A percentile compares a stretch with the other conserved stretches of the same genome.
Evolutionary conservation across 495 filamentous ascomycete species (phyloP).

Genomic region (Neurospora terricola): DNA sequence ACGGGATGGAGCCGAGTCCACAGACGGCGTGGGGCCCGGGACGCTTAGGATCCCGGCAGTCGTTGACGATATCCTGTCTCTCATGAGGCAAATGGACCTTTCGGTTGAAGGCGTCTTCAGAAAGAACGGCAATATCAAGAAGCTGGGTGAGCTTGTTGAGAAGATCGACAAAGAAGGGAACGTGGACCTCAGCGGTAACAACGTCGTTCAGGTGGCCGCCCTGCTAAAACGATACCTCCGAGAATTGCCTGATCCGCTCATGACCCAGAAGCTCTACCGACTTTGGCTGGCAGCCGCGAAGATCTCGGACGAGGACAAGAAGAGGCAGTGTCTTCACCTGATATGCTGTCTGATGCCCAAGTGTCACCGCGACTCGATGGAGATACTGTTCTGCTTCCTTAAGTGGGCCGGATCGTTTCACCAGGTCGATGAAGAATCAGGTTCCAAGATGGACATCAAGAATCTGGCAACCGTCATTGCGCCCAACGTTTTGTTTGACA

Average conservation of each 20-base stretch:
- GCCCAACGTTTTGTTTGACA: slow-evolving; percentile 84
- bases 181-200: slow-evolving; percentile 74
- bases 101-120: slow-evolving; percentile 97
- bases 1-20: slow-evolving; percentile 88
- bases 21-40: slow-evolving; percentile 88
- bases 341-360: slow-evolving; percentile 92
- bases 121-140: slow-evolving; percentile 96
- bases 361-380: slow-evolving; percentile 83
- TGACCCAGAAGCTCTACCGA: slow-evolving; percentile 90
- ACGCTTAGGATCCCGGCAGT: slow-evolving; percentile 78
- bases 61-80: slow-evolving; percentile 82
- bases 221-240: slow-evolving; percentile 92
- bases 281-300: slow-evolving; percentile 87
- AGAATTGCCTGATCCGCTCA: slow-evolving; percentile 85
- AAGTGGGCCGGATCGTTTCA: slow-evolving; percentile 97
- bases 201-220: slow-evolving; percentile 86
- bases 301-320: slow-evolving; percentile 74
- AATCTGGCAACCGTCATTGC: slow-evolving; percentile 98
- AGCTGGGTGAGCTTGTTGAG: slow-evolving; percentile 73
- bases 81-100: slow-evolving; percentile 98
- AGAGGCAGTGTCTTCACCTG: slow-evolving; percentile 77
- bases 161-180: slow-evolving; percentile 71
- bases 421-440: slow-evolving; percentile 81
- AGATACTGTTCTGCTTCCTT: slow-evolving; percentile 92
- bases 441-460: slow-evolving; percentile 98